These are phyloP conservation scores for Podaxis sp. DNA, from an alignment of 768 basidiomycete species.

Conservation along the genomic window DNA sequence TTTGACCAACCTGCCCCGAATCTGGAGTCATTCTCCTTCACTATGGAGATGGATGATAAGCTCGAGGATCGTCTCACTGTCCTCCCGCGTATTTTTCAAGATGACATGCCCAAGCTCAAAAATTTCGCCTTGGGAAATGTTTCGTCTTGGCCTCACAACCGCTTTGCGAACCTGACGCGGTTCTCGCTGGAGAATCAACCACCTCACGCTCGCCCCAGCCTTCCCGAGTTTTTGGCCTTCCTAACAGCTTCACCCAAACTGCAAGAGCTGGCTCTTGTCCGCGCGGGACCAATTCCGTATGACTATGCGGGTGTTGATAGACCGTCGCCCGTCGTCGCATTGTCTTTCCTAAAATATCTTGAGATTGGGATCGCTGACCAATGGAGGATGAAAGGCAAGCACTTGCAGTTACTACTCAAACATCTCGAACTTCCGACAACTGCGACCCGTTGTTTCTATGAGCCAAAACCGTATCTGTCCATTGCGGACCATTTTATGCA, in stretches of 20 bases:
- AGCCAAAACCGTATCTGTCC: neutral
- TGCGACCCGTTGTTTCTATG: neutral
- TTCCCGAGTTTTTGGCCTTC: neutral
- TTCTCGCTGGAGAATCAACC: neutral
- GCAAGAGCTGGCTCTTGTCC: neutral
- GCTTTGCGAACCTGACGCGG: neutral
- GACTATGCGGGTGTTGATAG: neutral
- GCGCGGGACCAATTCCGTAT: neutral
- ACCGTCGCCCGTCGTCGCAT: neutral
- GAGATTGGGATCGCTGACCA: neutral
- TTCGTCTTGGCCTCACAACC: slow-evolving; percentile 1
- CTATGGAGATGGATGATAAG: neutral
- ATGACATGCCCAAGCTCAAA: slow-evolving; percentile 1
- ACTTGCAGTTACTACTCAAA: neutral
- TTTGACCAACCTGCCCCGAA: neutral
- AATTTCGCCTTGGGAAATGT: neutral
- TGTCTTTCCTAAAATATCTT: neutral
- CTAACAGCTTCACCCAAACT: neutral
- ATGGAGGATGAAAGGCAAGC: neutral
- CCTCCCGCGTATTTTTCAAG: neutral
- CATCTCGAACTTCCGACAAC: neutral
- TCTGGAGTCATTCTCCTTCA: neutral
- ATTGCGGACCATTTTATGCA: neutral
- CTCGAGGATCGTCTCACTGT: neutral
- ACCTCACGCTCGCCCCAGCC: neutral